phyloP scores from a whole-genome alignment of 768 basidiomycete genomes.

The Tulasnella sp. region DNA sequence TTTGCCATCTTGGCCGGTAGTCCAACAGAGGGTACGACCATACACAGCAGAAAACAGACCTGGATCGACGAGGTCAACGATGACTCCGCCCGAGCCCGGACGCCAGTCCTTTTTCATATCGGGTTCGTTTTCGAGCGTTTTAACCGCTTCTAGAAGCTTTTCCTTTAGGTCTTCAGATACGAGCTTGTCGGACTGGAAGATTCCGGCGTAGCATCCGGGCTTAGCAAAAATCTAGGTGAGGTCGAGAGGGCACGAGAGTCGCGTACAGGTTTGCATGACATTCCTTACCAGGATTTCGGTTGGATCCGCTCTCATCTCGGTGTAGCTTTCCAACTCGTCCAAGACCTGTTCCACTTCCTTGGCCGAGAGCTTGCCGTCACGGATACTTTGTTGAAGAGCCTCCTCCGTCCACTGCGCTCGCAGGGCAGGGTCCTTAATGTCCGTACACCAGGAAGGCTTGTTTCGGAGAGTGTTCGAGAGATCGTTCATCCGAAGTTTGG shows the following conservation, averaged over 20 bases:
- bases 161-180: neutral
- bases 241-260: neutral
- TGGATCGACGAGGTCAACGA: neutral
- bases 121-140: neutral
- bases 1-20: neutral
- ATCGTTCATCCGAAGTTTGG: slow-evolving; percentile 4
- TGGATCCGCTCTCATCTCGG: neutral
- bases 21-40: neutral
- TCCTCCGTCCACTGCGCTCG: slow-evolving; percentile 8
- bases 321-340: neutral
- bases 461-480: slow-evolving; percentile 14
- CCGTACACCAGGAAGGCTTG: slow-evolving; percentile 20
- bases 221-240: neutral
- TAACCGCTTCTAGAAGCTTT: neutral
- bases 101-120: neutral
- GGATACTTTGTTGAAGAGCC: neutral
- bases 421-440: slow-evolving; percentile 1
- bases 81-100: neutral
- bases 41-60: neutral
- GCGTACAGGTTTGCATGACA: neutral
- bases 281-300: neutral
- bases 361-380: neutral
- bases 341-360: slow-evolving; percentile 7
- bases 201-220: neutral
- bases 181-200: neutral